Conservation (phyloP, 140 eudicot species). For the Ambrosia hybrid region DNA sequence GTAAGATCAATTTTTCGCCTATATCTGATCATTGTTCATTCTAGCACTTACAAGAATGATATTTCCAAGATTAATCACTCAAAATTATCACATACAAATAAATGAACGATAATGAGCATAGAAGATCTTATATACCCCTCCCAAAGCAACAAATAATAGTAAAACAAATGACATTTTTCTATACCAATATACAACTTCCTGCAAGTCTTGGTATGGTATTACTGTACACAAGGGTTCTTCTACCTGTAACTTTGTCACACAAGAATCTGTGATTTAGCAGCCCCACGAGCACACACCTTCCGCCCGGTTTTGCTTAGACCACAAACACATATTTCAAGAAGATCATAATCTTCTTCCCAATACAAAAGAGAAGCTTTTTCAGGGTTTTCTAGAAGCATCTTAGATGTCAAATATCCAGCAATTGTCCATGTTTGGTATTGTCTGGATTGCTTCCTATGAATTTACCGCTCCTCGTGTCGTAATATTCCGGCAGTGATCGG, state of each 20-base stretch:
- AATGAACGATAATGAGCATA: conserved; percentile 23
- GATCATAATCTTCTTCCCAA: conserved; percentile 90
- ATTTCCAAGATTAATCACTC: background rate
- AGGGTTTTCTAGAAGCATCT: conserved; percentile 72
- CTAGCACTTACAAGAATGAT: background rate
- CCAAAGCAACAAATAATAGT: background rate
- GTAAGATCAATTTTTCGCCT: background rate
- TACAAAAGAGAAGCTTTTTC: conserved; percentile 59
- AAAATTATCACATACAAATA: conserved; percentile 9
- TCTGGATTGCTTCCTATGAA: conserved; percentile 84
- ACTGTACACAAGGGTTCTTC: conserved; percentile 40
- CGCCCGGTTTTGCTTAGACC: conserved; percentile 62
- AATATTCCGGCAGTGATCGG: conserved; percentile 82
- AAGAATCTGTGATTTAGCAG: conserved; percentile 80
- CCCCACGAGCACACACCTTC: conserved; percentile 62
- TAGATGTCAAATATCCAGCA: conserved; percentile 73
- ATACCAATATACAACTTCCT: conserved; percentile 2
- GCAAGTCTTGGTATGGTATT: conserved; percentile 16
- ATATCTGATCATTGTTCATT: background rate
- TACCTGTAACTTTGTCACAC: conserved; percentile 34
- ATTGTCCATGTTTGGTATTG: conserved; percentile 87
- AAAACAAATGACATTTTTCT: conserved; percentile 9
- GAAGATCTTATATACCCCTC: conserved; percentile 33
- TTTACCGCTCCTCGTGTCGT: conserved; percentile 68
- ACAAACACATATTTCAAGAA: conserved; percentile 83